phyloP scores from a whole-genome alignment of 1,284 basidiomycete genomes.

The Heterobasidion annosum region DNA sequence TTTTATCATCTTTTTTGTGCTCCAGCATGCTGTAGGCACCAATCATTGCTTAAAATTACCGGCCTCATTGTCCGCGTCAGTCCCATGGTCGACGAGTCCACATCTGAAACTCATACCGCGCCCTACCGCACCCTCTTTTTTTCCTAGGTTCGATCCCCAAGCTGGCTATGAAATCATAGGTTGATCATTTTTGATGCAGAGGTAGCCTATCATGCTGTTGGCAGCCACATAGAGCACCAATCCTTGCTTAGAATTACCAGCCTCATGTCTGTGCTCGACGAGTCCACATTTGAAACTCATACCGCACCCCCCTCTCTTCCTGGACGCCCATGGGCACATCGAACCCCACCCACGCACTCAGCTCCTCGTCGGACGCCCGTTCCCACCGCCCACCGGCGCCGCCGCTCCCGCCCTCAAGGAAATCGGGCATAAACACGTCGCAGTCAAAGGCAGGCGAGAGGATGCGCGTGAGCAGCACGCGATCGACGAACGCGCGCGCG shows the following conservation, averaged over 20 bases:
- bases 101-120: too few relatives aligned
- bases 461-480: conserved; percentile 84
- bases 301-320: conserved; percentile 74
- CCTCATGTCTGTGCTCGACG: conserved; percentile 17
- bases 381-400: conserved; percentile 36
- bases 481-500: conserved; percentile 45
- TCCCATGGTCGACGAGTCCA: too few relatives aligned
- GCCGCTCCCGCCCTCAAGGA: too few relatives aligned
- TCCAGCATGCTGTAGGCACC: too few relatives aligned
- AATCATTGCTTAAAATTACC: too few relatives aligned
- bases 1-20: too few relatives aligned
- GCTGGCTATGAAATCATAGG: neutral
- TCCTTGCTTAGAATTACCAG: neutral
- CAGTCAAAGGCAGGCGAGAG: conserved; percentile 70
- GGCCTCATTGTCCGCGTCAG: too few relatives aligned
- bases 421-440: conserved; percentile 75
- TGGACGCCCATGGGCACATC: conserved; percentile 69
- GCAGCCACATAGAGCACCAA: too few relatives aligned
- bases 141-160: neutral
- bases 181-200: too few relatives aligned
- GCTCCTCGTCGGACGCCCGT: conserved; percentile 46
- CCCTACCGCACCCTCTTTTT: too few relatives aligned
- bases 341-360: conserved; percentile 73
- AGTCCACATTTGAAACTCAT: conserved; percentile 93
- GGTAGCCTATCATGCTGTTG: too few relatives aligned